Evolutionary conservation across 2,329 filamentous ascomycete genomes (phyloP), one percentile per base, ranked within the genome.

Genomic region (Cryphonectria radicalis): DNA sequence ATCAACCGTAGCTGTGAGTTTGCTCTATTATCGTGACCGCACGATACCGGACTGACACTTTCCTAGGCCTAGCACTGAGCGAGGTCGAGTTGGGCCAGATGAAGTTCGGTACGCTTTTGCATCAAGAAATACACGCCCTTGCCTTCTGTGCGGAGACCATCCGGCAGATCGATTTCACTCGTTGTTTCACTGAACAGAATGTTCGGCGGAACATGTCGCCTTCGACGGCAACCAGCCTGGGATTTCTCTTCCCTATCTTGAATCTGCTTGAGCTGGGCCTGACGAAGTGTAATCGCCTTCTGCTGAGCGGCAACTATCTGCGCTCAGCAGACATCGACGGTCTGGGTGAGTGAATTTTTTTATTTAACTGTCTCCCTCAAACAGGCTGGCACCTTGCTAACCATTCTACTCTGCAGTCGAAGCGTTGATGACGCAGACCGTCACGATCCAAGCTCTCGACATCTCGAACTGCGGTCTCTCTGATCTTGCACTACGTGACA

Each of bases 51-150:
- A 35, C 82, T 72, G 53, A 73, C 19, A 53, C 32, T 10, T n/a
- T 35, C 55, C 71, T 74, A 81, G 85, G 85, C 37, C 77, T 85
- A n/a, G 84, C 82, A 25, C 81, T 87, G 55, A 82, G 81, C 4
- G 82, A 85, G 43, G 83, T 84, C 13, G 85, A 88, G 74, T 82
- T 84, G 55, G 83, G 85, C 13, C 77, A 84, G 42, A 79, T 88
- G 13, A 80, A 84, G 65, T 82, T 84, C n/a, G 83, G 85, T 17
- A 82, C 86, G 1, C 78, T 89, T 13, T 78, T 89, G 19, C 84
- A 86, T 63, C 87, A 89, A 74, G 87, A 89, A 75, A 82, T 89
- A 19, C 86, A 89, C 63, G 85, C 87, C 0, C 77, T 89, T 28
- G 79, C 87, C 1, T 88, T 89, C 73, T 85, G 86, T 32, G 87